A percentile compares a stretch with the other conserved stretches of the same genome.
phyloP scores from a whole-genome alignment of 2,329 filamentous ascomycete species.

The Neoascochyta sp. region DNA sequence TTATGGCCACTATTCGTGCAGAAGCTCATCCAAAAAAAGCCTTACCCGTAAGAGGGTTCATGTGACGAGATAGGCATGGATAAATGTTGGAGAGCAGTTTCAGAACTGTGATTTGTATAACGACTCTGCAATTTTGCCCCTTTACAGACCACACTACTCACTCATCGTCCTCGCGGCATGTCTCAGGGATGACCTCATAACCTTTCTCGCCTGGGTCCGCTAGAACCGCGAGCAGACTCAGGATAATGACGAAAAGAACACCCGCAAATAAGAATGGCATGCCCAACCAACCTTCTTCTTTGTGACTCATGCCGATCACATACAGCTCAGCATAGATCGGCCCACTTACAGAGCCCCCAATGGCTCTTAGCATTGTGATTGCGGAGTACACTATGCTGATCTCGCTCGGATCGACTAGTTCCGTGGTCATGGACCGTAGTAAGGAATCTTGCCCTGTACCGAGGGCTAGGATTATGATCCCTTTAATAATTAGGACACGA shows the following conservation, averaged over 20 bases:
- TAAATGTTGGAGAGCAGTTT: too few species aligned
- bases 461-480: constrained; percentile 12
- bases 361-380: constrained; percentile 17
- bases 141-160: too few species aligned
- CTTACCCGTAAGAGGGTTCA: too few species aligned
- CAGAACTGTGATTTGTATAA: too few species aligned
- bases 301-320: constrained; percentile 4
- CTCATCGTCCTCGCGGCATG: background rate
- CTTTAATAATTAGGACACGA: background rate
- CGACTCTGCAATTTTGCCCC: too few species aligned
- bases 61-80: too few species aligned
- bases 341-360: constrained; percentile 16
- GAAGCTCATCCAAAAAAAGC: too few species aligned
- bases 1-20: too few species aligned
- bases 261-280: constrained; percentile 13
- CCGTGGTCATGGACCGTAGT: constrained; percentile 16
- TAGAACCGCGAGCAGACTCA: constrained; percentile 1
- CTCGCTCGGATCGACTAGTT: constrained; percentile 11
- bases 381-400: constrained; percentile 17
- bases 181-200: background rate
- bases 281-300: constrained; percentile 5
- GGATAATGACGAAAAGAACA: constrained; percentile 6
- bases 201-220: background rate
- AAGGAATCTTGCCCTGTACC: constrained; percentile 18
- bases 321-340: constrained; percentile 18